Evolutionary conservation across 331 rosid species (phyloP), one percentile per base, ranked within the genome.

Genomic region (Telfairia occidentalis): DNA sequence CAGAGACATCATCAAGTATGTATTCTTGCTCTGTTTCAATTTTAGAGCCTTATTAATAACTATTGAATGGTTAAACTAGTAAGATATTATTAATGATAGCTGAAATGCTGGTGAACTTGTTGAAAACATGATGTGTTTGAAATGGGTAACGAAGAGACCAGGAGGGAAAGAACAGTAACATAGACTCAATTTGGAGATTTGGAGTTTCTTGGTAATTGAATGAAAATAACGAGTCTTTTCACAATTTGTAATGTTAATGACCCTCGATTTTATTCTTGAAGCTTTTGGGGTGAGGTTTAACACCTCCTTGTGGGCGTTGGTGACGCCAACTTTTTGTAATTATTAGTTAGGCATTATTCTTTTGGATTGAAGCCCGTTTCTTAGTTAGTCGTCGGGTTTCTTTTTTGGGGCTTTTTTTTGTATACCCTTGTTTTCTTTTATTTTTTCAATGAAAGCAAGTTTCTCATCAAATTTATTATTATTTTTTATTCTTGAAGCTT

Each of bases 1-100:
- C 87, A 45, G 99, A 95, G 76, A 86, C 97, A 8, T 89, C 99
- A 28, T 90, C 99, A 46, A 87, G 99, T 95, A 89, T 15, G 90
- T 78, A 74, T 35, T 78, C 63, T 78, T 71, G 40, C 57, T 37
- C 55, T 19, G 65, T 65, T 80, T 76, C 72, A n/a, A 30, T 63
- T 23, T 80, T 5, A 12, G 74, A 30, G 23, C 32, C 58, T 30
- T 71, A 46, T 43, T 32, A n/a, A 8, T 50, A 21, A 50, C 57
- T 26, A 46, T 28, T 70, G 75, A 70, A 70, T 18, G 28, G 26
- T 69, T 29, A 69, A 70, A 46, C 40, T 28, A 66, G 73, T 67
- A 42, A 28, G 75, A 70, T 70, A 70, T 45, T 69, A 13, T 28
- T 18, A 46, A 46, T 4, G 57, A 15, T 46, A 8, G 28, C 58